Base-by-base conservation (phyloP, 2,329 filamentous ascomycete genomes). In the Ceratocystis colombiana region DNA sequence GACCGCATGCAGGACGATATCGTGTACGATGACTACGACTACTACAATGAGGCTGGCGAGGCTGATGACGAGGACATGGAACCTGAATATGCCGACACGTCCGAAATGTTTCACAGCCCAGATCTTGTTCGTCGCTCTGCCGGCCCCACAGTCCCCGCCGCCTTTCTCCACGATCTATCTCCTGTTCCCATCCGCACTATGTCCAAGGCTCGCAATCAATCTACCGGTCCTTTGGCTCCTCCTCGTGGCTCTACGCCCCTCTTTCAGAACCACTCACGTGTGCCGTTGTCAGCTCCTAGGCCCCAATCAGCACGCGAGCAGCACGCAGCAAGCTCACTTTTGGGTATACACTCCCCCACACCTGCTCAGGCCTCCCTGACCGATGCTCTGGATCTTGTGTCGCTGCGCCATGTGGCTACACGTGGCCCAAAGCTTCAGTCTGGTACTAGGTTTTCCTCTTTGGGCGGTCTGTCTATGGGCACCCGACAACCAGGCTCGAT, bases 11-110 rank as follows among this genome's bases (percentile, higher is more conserved):
- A 37, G 12, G 55, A 66, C 55, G 41, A 59, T 67, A 67, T 45
- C 57, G 46, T 37, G 57, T 70, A 66, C n/a, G 50, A 55, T 12
- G 50, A 57, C 64, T 33, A 30, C 33, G 37, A 59, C 55, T 59
- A 59, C 25, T 30, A 59, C 55, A 59, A 59, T 59, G 55, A 37
- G 7, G 55, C 7, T 10, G 15, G 30, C 25, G 53, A 57, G n/a
- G 22, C 8, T 17, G 55, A 59, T 30, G 28, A n/a, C n/a, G 64
- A 67, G 37, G 62, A 63, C 66, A 59, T 46, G 22, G 20, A 62
- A 1, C 41, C 61, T n/a, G 41, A 48, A 10, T 62, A 62, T n/a
- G 55, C 55, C 55, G 55, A 59, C 12, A 37, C 28, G 25, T 17
- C n/a, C 7, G 55, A 59, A 20, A 59, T 59, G 28, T 8, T 59